These are phyloP conservation scores for Thraustochytrium aureum DNA, from an alignment of 352 stramenopile species.

Conservation along the genomic window DNA sequence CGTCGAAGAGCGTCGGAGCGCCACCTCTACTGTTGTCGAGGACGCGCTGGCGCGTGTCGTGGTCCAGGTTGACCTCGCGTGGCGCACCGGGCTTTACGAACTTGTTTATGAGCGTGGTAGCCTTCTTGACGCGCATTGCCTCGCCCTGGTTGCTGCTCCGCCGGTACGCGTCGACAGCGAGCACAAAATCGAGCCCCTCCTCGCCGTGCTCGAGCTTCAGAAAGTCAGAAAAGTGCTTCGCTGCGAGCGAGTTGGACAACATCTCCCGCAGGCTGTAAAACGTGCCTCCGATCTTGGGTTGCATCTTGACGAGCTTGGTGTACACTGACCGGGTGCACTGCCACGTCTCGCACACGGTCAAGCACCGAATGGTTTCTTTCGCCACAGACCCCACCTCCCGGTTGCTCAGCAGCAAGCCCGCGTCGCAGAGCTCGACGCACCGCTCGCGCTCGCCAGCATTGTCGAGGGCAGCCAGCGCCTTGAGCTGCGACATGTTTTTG, in stretches of 20 bases:
- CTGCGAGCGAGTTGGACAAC: not conserved
- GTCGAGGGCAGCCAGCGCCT: not conserved
- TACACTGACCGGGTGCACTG: conserved; percentile 3
- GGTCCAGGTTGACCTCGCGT: not conserved
- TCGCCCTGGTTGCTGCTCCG: not conserved
- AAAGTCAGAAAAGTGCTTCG: conserved; percentile 11
- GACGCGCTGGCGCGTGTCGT: not conserved
- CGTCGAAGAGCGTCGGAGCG: not conserved
- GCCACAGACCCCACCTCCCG: not conserved
- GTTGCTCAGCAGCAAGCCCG: conserved; percentile 25
- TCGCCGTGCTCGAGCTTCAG: not conserved
- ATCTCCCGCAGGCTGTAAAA: not conserved
- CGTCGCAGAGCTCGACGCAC: not conserved
- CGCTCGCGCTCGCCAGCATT: not conserved
- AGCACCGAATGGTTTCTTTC: not conserved
- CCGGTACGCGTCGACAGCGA: not conserved
- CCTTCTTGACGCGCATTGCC: not conserved
- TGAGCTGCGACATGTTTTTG: not conserved
- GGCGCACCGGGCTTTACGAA: not conserved
- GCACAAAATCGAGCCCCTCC: conserved; percentile 13
- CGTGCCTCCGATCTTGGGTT: conserved; percentile 5
- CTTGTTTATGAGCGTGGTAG: not conserved
- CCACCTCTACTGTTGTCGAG: not conserved
- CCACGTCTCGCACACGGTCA: conserved; percentile 15
- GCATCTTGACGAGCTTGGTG: not conserved